These are phyloP conservation scores for Ogataea ganodermae DNA, from an alignment of 805 yeast genomes.

Conservation along the genomic window DNA sequence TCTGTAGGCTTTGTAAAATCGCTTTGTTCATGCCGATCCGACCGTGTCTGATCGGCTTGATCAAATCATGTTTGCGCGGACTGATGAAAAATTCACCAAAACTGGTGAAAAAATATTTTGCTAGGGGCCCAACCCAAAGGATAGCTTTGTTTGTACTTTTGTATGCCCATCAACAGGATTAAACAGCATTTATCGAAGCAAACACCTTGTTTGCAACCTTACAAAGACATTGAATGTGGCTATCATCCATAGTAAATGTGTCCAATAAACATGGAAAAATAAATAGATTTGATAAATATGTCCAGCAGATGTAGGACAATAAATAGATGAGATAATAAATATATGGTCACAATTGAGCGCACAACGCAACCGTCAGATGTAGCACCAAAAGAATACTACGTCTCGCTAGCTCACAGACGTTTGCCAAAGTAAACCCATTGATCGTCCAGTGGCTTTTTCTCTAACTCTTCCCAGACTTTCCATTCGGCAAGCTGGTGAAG, in stretches of 20 bases:
- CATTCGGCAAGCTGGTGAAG: constrained; percentile 67
- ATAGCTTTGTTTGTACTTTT: too few relatives aligned
- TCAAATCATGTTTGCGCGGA: background rate
- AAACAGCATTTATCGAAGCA: too few relatives aligned
- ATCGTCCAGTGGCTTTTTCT: constrained; percentile 75
- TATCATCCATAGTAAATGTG: too few relatives aligned
- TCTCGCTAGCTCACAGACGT: constrained; percentile 41
- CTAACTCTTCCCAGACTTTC: constrained; percentile 79
- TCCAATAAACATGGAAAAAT: too few relatives aligned
- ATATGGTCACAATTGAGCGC: too few relatives aligned
- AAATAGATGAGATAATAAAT: background rate
- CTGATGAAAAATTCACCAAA: background rate
- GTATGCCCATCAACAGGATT: too few relatives aligned
- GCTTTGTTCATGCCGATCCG: background rate
- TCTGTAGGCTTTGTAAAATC: background rate
- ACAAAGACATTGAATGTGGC: too few relatives aligned
- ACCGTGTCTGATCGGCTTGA: background rate
- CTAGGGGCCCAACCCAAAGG: too few relatives aligned
- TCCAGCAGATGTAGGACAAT: background rate
- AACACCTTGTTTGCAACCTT: too few relatives aligned
- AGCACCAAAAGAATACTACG: background rate
- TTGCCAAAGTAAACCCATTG: constrained; percentile 85
- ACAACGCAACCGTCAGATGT: too few relatives aligned
- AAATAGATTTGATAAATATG: constrained; percentile 4
- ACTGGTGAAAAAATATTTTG: constrained; percentile 1